Conservation (phyloP, 345 rosid species). For the Kernera saxatilis region DNA sequence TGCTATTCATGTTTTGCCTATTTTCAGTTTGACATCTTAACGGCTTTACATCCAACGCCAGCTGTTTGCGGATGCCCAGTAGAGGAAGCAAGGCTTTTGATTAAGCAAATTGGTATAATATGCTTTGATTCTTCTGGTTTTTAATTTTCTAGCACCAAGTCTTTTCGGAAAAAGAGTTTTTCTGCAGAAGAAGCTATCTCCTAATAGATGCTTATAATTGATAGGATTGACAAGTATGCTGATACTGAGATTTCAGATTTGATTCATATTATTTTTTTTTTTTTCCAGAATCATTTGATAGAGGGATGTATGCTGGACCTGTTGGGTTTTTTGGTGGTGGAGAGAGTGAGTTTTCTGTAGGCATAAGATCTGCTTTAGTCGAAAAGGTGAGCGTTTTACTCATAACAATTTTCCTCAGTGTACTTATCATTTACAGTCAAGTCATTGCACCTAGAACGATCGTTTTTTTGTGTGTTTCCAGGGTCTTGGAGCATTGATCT, state of each 20-base stretch:
- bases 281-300: conserved; percentile 65
- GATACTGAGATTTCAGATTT: background rate
- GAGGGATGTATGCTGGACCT: conserved; percentile 98
- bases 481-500: conserved; percentile 76
- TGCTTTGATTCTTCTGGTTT: background rate
- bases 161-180: background rate
- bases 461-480: conserved; percentile 14
- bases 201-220: conserved; percentile 7
- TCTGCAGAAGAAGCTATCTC: background rate
- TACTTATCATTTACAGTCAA: background rate
- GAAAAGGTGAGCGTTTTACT: conserved; percentile 42
- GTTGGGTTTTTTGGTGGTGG: conserved; percentile 96
- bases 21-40: conserved; percentile 62
- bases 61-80: conserved; percentile 87
- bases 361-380: conserved; percentile 83
- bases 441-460: conserved; percentile 4
- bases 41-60: conserved; percentile 81
- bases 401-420: background rate
- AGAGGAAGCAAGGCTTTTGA: conserved; percentile 71
- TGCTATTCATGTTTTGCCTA: conserved; percentile 1
- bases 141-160: background rate
- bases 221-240: background rate
- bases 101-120: conserved; percentile 61
- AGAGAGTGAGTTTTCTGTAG: conserved; percentile 91
- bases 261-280: background rate